Base-by-base conservation (phyloP, 495 filamentous ascomycete species). In the Thozetella sp. region DNA sequence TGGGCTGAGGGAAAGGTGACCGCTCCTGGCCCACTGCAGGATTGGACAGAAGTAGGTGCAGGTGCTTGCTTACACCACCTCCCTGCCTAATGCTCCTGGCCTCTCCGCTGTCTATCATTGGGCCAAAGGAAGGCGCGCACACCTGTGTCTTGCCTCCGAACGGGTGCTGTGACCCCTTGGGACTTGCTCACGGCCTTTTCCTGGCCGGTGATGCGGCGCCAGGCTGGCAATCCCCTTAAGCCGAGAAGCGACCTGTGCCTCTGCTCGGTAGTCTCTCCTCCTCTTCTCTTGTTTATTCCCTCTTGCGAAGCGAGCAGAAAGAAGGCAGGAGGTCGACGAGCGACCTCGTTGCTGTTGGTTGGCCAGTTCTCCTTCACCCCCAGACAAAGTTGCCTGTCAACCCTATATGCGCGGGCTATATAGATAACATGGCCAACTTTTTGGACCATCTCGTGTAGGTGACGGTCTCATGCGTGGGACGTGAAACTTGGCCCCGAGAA, bases 1-100 rank as follows among this genome's bases (percentile, higher is more conserved):
- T 48, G 43, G 43, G 10, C 9, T 9, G 9, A 37, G 3, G 43
- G 20, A 4, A 48, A 11, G n/a, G 43, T 48, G 43, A 19, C 43
- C 43, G n/a, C 10, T 48, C 43, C 43, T 48, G 43, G 43, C n/a
- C 43, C 12, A 48, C 43, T 48, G 43, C 43, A 48, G 43, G 43
- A 48, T 48, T 19, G 43, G 43, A 48, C 43, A 48, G 43, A 11
- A 37, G 30, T 37, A 3, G 43, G 43, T 48, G 43, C 43, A 48
- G 43, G 10, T 48, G 43, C 43, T 48, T 48, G 43, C 43, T 48
- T 48, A 48, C 43, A 48, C 43, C 43, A 48, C 43, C 43, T 20
- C 11, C 43, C 43, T 48, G 43, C 43, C 43, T 48, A 48, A 48
- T 48, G 10, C 30, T 15, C 30, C 6, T 37, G 30, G 30, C 30